phyloP scores from a whole-genome alignment of 2,329 filamentous ascomycete genomes.

The Ascosphaera acerosa region DNA sequence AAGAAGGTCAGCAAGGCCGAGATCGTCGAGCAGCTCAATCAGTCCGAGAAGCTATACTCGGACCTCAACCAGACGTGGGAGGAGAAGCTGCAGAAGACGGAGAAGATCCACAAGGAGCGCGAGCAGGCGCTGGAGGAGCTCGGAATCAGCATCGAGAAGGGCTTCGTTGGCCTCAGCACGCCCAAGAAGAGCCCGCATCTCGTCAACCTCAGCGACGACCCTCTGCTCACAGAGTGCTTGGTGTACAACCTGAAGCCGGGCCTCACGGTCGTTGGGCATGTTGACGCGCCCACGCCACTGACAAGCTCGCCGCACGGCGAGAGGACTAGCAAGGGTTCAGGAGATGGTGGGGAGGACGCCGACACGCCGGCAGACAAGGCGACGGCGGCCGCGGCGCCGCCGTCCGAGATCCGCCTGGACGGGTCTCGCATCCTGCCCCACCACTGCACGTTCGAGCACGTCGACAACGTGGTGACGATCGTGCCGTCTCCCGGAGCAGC shows the following conservation, averaged over 20 bases:
- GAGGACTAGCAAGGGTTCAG: no score
- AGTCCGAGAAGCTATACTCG: conserved; percentile 85
- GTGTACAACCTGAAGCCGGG: conserved; percentile 97
- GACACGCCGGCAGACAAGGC: no score
- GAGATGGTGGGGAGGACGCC: no score
- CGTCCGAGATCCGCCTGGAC: conserved; percentile 77
- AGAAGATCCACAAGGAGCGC: conserved; percentile 91
- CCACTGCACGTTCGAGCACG: conserved; percentile 84
- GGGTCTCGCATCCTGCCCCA: conserved; percentile 79
- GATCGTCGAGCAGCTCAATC: conserved; percentile 84
- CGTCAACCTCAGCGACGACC: conserved; percentile 90
- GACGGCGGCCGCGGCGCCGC: no score
- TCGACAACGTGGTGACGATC: conserved; percentile 78
- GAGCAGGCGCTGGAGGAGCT: conserved; percentile 88
- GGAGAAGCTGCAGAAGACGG: conserved; percentile 80
- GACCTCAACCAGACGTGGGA: conserved; percentile 99
- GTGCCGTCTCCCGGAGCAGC: conserved; percentile 76
- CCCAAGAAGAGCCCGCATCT: conserved; percentile 99
- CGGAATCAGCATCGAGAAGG: conserved; percentile 96
- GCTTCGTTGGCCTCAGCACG: conserved; percentile 80
- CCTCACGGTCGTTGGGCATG: conserved; percentile 79
- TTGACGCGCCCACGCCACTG: conserved; percentile 40
- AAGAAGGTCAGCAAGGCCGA: conserved; percentile 97
- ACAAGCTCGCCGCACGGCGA: no score
- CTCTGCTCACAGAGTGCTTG: conserved; percentile 77